A percentile compares a stretch with the other conserved stretches of the same genome.
Conservation (phyloP, 805 yeast species). For the Nakazawaea pomicola region DNA sequence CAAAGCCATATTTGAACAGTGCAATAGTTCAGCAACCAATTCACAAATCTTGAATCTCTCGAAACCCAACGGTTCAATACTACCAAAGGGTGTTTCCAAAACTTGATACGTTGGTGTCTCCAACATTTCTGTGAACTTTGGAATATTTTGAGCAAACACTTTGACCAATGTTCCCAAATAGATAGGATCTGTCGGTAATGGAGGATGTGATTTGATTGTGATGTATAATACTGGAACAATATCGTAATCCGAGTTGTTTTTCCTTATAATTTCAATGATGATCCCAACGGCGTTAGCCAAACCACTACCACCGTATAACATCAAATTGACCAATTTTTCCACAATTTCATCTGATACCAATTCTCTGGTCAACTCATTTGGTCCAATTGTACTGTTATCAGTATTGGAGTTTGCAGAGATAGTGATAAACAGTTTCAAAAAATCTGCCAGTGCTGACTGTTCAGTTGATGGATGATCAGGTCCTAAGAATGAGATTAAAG, state of each 20-base stretch:
- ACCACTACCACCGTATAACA: slow-evolving; percentile 82
- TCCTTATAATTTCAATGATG: slow-evolving; percentile 88
- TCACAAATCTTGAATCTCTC: slow-evolving; percentile 89
- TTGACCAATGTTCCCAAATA: slow-evolving; percentile 82
- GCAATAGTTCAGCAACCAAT: slow-evolving; percentile 87
- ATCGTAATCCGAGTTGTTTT: slow-evolving; percentile 95
- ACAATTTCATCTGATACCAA: slow-evolving; percentile 73
- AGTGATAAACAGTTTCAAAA: slow-evolving; percentile 87
- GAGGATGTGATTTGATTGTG: slow-evolving; percentile 85
- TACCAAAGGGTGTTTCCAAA: slow-evolving; percentile 61
- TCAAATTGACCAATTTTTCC: slow-evolving; percentile 62
- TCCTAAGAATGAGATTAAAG: slow-evolving; percentile 63
- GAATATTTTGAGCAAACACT: slow-evolving; percentile 71
- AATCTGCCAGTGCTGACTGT: slow-evolving; percentile 94
- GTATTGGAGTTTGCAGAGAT: slow-evolving; percentile 91
- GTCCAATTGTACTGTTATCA: slow-evolving; percentile 90
- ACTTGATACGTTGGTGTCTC: slow-evolving; percentile 30
- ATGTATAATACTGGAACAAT: slow-evolving; percentile 78
- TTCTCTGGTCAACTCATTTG: slow-evolving; percentile 89
- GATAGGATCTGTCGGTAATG: slow-evolving; percentile 87
- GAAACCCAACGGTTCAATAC: slow-evolving; percentile 76
- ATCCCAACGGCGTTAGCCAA: slow-evolving; percentile 93
- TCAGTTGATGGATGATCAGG: slow-evolving; percentile 64
- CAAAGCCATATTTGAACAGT: slow-evolving; percentile 95
- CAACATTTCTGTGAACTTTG: slow-evolving; percentile 62